phyloP scores from a whole-genome alignment of 257 asterid species.

The Nicotiana benthamiana region DNA sequence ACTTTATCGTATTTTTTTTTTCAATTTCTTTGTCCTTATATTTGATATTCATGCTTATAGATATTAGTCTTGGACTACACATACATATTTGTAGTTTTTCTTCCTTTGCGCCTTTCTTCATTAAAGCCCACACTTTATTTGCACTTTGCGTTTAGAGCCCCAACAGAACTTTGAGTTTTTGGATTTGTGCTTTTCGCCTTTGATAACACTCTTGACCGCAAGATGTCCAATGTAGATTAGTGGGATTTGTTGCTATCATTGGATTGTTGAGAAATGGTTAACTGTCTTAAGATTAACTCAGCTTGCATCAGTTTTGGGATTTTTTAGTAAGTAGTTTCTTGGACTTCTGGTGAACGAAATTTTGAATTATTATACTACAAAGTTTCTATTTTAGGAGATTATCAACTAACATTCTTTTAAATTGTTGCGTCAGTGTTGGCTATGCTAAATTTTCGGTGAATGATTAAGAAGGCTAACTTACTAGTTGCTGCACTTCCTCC shows the following conservation, averaged over 20 bases:
- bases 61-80: too few relatives aligned
- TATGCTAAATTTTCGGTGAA: background rate
- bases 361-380: background rate
- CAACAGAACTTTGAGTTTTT: too few relatives aligned
- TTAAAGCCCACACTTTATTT: too few relatives aligned
- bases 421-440: background rate
- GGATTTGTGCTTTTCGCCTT: too few relatives aligned
- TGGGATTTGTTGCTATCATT: background rate
- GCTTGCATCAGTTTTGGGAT: background rate
- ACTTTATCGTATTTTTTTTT: too few relatives aligned
- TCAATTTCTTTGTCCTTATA: too few relatives aligned
- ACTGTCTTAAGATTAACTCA: background rate
- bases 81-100: too few relatives aligned
- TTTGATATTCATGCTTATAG: too few relatives aligned
- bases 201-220: background rate
- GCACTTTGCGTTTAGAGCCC: too few relatives aligned
- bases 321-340: background rate
- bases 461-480: background rate
- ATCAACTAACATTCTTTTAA: background rate
- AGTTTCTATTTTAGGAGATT: background rate
- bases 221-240: background rate
- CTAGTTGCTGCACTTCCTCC: background rate
- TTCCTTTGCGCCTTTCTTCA: too few relatives aligned
- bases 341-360: background rate
- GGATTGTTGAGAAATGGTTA: background rate